phyloP scores from a whole-genome alignment of 148 eudicot genomes.

The Nyssa sinensis region DNA sequence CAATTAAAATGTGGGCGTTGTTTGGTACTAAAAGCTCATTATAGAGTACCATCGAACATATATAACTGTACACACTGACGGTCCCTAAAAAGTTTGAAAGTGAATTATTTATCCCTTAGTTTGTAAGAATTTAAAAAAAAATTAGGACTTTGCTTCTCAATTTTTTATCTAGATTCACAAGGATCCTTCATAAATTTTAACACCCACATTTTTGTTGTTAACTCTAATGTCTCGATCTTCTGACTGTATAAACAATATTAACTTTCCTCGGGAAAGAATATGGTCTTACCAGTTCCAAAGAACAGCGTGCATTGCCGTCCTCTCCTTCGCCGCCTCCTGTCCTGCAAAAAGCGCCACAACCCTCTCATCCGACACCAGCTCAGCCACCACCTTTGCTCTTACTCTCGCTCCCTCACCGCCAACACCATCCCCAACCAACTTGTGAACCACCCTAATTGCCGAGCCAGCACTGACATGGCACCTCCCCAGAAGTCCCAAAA shows the following conservation, averaged over 20 bases:
- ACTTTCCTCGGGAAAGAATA: not conserved
- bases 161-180: no score
- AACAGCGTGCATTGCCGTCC: slow-evolving; percentile 83
- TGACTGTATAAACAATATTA: no score
- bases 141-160: no score
- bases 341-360: slow-evolving; percentile 72
- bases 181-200: no score
- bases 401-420: slow-evolving; percentile 54
- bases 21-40: no score
- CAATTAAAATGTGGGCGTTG: no score
- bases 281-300: slow-evolving; percentile 76
- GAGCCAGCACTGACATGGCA: slow-evolving; percentile 81
- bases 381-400: slow-evolving; percentile 72
- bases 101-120: no score
- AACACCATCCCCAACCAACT: slow-evolving; percentile 64
- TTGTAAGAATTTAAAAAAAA: no score
- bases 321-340: slow-evolving; percentile 62
- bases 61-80: not conserved
- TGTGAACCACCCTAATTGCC: slow-evolving; percentile 65
- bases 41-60: no score
- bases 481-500: slow-evolving; percentile 72
- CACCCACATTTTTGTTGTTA: not conserved
- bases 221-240: not conserved
- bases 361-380: slow-evolving; percentile 77
- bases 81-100: no score